Evolutionary conservation across 2,329 filamentous ascomycete genomes (phyloP).

Genomic region (Colletotrichum camelliae): DNA sequence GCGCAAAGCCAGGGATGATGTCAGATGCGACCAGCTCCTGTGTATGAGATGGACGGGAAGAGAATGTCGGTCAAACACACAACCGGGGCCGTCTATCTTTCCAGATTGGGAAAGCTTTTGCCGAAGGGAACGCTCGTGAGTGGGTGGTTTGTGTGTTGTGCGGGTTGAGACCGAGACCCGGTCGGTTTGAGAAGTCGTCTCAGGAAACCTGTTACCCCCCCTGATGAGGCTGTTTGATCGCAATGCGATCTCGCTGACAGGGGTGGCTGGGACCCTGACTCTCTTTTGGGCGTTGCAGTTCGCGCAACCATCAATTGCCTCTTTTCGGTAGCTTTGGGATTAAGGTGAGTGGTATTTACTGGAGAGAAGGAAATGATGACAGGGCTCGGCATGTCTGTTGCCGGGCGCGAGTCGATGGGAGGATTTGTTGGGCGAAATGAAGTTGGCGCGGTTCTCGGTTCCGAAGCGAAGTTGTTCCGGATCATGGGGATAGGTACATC

Average conservation of each 20-base stretch:
- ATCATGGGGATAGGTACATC: background rate
- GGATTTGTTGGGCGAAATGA: background rate
- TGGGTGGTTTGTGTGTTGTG: background rate
- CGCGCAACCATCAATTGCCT: background rate
- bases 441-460: background rate
- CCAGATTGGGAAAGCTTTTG: background rate
- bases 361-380: background rate
- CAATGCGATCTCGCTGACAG: slow-evolving; percentile 1
- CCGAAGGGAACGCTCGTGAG: background rate
- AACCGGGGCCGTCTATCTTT: background rate
- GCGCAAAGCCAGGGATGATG: background rate
- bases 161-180: slow-evolving; percentile 17
- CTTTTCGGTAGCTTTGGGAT: background rate
- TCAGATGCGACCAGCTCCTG: background rate
- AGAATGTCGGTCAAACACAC: background rate
- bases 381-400: background rate
- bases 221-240: slow-evolving; percentile 20
- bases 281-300: background rate
- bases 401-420: background rate
- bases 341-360: background rate
- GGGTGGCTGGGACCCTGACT: background rate
- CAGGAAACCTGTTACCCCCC: slow-evolving; percentile 3
- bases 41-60: slow-evolving; percentile 10
- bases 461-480: background rate
- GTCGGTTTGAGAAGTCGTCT: slow-evolving; percentile 18